Percentiles rank a stretch among this genome's conserved stretches.
These are phyloP conservation scores for Yamagishiella unicocca DNA, from an alignment of 139 green algal species.

Conservation along the genomic window DNA sequence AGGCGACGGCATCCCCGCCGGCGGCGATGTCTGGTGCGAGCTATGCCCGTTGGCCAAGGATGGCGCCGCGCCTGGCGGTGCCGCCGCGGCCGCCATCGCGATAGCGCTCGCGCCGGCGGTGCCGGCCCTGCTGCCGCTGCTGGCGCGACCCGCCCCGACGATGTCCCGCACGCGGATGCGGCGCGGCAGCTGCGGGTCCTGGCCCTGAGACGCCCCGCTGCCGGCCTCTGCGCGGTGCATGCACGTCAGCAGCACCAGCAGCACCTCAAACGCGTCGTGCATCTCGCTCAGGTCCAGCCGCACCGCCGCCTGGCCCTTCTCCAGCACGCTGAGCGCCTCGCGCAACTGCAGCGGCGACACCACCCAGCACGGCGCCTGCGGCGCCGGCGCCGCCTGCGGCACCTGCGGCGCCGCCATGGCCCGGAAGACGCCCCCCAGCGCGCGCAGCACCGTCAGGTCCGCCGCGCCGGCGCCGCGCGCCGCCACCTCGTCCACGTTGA, in stretches of 20 bases:
- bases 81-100: too few species aligned
- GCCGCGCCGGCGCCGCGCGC: constrained; percentile 21
- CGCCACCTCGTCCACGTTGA: background rate
- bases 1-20: background rate
- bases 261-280: constrained; percentile 87
- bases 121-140: background rate
- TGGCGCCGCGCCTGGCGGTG: too few species aligned
- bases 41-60: constrained; percentile 14
- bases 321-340: constrained; percentile 78
- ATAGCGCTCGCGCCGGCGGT: background rate
- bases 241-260: constrained; percentile 78
- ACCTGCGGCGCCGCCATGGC: constrained; percentile 51
- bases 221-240: constrained; percentile 75
- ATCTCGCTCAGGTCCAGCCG: constrained; percentile 79
- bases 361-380: background rate
- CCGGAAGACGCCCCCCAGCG: constrained; percentile 67
- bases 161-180: constrained; percentile 51
- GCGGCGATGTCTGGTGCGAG: background rate
- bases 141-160: background rate
- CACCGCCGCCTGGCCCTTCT: constrained; percentile 27
- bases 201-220: background rate
- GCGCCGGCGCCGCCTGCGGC: background rate
- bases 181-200: constrained; percentile 70
- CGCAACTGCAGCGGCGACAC: constrained; percentile 76
- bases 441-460: constrained; percentile 63